Base-by-base conservation (phyloP, 305 asterid species). In the Petunia hybrid region DNA sequence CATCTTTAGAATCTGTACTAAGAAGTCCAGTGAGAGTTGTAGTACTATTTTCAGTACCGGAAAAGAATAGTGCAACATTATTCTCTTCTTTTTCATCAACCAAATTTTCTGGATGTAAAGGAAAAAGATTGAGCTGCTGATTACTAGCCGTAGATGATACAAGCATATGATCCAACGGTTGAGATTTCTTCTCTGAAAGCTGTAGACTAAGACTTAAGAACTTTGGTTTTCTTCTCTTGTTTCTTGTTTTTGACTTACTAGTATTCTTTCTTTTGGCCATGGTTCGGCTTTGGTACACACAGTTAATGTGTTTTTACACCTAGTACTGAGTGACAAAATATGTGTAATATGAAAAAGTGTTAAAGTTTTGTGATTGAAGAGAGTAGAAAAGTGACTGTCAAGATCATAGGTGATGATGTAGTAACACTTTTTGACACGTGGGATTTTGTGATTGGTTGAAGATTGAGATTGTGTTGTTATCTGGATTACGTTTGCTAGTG, bases 201-300 rank as follows among this genome's bases (percentile, higher is more conserved):
- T 90, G 91, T 31, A 84, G 92, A 75, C 94, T 87, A 76, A 93
- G 93, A 87, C 99, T 95, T 74, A 93, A 92, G 83, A 87, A 92
- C 71, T 95, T 95, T 56, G 92, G 94, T 65, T 89, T 95, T 70
- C 82, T 74, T 12, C 78, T 46, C 48, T 13, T 74, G 31, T 46
- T 45, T 70, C 16, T 35, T 3, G 14, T 12, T 48, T 73, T 73
- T 4, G 83, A 60, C 78, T 78, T 84, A 3, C 48, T 60, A 41
- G 31, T n/a, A n/a, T n/a, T 22, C 31, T 45, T 46, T 66, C 36
- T 74, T 42, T 43, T 78, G 48, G 82, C 22, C 57, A 51, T 51
- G 78, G n/a, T n/a, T n/a, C n/a, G n/a, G n/a, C n/a, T n/a, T n/a
- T n/a, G n/a, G 62, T 22, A 35, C 31, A 73, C 35, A 73, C 42